Evolutionary conservation across 1,284 basidiomycete species (phyloP).

Genomic region (Vanrija sp.): DNA sequence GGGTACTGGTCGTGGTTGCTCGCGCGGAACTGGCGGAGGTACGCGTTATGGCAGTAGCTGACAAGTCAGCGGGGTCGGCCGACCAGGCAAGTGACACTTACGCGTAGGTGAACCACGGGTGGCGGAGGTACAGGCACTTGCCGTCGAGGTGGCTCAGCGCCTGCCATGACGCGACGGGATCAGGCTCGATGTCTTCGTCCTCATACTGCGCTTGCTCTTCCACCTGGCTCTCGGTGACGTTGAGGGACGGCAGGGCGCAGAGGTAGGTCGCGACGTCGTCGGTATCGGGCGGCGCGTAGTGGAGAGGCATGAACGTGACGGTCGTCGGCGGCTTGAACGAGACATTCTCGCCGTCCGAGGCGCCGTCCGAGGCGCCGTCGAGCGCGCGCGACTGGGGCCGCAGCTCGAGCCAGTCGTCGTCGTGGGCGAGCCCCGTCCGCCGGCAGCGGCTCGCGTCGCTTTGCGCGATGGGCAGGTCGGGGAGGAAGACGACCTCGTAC

Average conservation of each 20-base stretch:
- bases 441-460: conserved; percentile 71
- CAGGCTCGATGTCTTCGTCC: conserved; percentile 35
- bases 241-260: conserved; percentile 39
- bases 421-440: conserved; percentile 60
- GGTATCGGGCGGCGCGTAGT: conserved; percentile 20
- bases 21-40: conserved; percentile 86
- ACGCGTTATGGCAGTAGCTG: conserved; percentile 79
- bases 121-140: conserved; percentile 49
- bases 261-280: conserved; percentile 32
- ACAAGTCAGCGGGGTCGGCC: background rate
- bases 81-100: conserved; percentile 13
- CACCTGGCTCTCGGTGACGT: conserved; percentile 29
- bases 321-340: background rate
- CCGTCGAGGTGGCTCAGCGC: conserved; percentile 51
- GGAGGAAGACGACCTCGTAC: conserved; percentile 74
- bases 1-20: conserved; percentile 57
- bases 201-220: conserved; percentile 8
- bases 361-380: conserved; percentile 35
- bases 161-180: conserved; percentile 39
- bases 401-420: conserved; percentile 69
- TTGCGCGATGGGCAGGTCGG: conserved; percentile 68
- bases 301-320: conserved; percentile 33
- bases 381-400: conserved; percentile 54
- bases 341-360: background rate
- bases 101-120: conserved; percentile 88